A percentile compares a stretch with the other conserved stretches of the same genome.
phyloP scores from a whole-genome alignment of 2,329 filamentous ascomycete genomes.

The Diaporthe sp. region DNA sequence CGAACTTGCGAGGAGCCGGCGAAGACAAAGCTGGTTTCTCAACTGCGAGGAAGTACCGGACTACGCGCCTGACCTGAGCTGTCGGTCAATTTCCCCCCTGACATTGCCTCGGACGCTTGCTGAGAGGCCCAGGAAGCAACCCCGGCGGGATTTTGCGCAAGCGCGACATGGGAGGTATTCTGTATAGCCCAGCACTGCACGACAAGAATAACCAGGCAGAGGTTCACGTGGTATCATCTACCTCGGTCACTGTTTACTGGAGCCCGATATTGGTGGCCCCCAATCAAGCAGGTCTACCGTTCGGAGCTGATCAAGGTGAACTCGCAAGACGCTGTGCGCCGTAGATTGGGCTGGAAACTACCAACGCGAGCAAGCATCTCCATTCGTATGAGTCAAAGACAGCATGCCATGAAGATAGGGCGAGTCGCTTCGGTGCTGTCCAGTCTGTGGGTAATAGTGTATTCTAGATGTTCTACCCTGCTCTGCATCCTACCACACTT shows the following conservation, averaged over 20 bases:
- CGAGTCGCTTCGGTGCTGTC: not conserved
- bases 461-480: not conserved
- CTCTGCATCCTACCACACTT: not conserved
- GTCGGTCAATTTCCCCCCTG: not conserved
- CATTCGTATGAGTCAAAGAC: not conserved
- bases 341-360: not conserved
- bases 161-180: too few species aligned
- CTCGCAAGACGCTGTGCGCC: not conserved
- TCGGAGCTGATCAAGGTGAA: not conserved
- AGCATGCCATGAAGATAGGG: not conserved
- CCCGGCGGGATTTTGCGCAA: too few species aligned
- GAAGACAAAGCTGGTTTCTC: not conserved
- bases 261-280: not conserved
- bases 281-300: not conserved
- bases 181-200: not conserved
- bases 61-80: not conserved
- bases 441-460: not conserved
- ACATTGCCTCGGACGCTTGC: not conserved
- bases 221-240: not conserved
- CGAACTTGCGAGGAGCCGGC: not conserved
- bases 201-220: not conserved
- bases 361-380: not conserved
- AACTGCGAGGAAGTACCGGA: not conserved
- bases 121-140: too few species aligned
- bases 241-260: not conserved